Conservation (phyloP, 1,284 basidiomycete genomes). For the Ceratobasidium sp. region DNA sequence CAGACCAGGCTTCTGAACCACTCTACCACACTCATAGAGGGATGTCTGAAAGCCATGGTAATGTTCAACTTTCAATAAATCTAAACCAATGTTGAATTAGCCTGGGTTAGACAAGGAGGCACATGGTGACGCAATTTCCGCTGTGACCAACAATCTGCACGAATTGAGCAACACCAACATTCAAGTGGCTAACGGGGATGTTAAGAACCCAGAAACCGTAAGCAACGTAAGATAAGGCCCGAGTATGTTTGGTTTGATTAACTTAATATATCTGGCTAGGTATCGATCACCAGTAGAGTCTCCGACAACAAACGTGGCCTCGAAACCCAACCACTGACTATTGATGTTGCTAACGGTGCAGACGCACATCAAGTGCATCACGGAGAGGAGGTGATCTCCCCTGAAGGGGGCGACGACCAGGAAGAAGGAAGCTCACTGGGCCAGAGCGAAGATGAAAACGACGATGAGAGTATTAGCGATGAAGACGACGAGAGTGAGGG, state of each 20-base stretch:
- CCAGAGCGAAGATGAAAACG: constrained; percentile 43
- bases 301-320: neutral
- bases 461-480: constrained; percentile 45
- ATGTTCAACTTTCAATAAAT: neutral
- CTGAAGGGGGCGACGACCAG: constrained; percentile 39
- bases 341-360: neutral
- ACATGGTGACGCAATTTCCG: neutral
- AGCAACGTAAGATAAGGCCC: neutral
- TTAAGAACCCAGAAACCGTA: neutral
- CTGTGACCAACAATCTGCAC: neutral
- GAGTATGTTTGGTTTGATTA: neutral
- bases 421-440: constrained; percentile 31
- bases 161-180: neutral
- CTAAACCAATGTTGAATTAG: neutral
- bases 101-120: neutral
- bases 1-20: too few relatives aligned
- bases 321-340: neutral
- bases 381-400: constrained; percentile 39
- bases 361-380: neutral
- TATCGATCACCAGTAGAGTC: neutral
- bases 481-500: constrained; percentile 63
- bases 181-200: neutral
- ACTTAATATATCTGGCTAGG: neutral
- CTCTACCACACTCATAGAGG: neutral
- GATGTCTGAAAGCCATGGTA: constrained; percentile 35